Conservation (phyloP, 2,329 filamentous ascomycete genomes). For the Xylariaceae sp. region DNA sequence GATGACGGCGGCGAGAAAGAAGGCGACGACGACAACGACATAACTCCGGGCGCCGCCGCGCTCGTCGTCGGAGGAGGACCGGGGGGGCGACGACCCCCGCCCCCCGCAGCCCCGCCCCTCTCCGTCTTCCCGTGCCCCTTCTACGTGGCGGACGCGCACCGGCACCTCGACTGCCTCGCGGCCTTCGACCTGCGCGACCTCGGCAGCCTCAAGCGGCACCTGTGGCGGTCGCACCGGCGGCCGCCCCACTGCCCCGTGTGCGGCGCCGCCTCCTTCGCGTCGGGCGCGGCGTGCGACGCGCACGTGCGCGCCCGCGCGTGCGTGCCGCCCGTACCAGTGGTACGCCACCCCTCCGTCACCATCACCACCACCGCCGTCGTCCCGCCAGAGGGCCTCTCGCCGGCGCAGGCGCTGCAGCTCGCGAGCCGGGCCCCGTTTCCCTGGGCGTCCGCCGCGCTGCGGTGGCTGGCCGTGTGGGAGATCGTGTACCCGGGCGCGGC, state of each 20-base stretch:
- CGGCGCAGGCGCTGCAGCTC: constrained; percentile 12
- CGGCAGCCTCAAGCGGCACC: constrained; percentile 11
- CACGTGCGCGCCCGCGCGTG: constrained; percentile 10
- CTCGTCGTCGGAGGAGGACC: neutral
- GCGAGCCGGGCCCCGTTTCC: constrained; percentile 2
- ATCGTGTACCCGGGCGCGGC: constrained; percentile 11
- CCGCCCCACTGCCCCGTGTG: constrained; percentile 14
- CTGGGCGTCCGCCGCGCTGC: constrained; percentile 5
- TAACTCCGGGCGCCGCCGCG: neutral
- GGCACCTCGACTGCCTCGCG: constrained; percentile 8
- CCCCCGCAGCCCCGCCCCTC: neutral
- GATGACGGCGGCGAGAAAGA: neutral
- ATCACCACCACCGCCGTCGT: neutral
- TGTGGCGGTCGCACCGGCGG: constrained; percentile 9
- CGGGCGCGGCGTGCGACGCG: constrained; percentile 4
- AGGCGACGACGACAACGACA: neutral
- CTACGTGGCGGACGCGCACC: constrained; percentile 3
- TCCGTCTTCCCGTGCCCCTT: constrained; percentile 10
- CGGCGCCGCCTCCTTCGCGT: constrained; percentile 3
- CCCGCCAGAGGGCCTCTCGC: constrained; percentile 9
- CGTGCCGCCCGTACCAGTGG: neutral
- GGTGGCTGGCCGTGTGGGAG: constrained; percentile 14
- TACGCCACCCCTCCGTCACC: too few relatives aligned
- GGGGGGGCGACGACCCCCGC: too few relatives aligned
- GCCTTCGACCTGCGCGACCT: constrained; percentile 6